A percentile compares a stretch with the other conserved stretches of the same genome.
These are phyloP conservation scores for Fusarium robinianum DNA, from an alignment of 2,329 filamentous ascomycete species.

Conservation along the genomic window DNA sequence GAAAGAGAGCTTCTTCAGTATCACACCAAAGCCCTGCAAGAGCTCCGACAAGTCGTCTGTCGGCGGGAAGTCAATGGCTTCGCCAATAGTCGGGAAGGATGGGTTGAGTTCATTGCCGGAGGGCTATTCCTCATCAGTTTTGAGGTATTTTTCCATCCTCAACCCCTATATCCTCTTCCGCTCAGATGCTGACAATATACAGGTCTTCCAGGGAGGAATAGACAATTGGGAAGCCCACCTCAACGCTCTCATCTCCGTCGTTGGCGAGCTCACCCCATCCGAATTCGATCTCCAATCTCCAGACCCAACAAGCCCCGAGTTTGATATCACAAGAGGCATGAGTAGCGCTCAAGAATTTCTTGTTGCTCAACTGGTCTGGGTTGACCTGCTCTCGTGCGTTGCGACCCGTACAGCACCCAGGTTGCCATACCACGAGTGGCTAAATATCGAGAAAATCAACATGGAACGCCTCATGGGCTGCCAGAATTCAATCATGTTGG, in stretches of 20 bases:
- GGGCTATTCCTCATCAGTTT: constrained; percentile 36
- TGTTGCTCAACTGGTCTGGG: constrained; percentile 27
- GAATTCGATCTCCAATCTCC: constrained; percentile 2
- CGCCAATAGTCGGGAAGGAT: constrained; percentile 21
- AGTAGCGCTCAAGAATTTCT: constrained; percentile 27
- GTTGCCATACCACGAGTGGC: constrained; percentile 17
- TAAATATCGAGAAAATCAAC: constrained; percentile 12
- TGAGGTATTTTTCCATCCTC: constrained; percentile 18
- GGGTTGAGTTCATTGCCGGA: constrained; percentile 34
- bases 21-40: constrained; percentile 35
- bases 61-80: constrained; percentile 14
- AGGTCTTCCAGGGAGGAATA: constrained; percentile 29
- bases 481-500: constrained; percentile 22
- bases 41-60: constrained; percentile 27
- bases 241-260: constrained; percentile 20
- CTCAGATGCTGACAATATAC: background rate
- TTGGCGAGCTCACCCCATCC: constrained; percentile 9
- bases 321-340: constrained; percentile 18
- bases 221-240: constrained; percentile 30
- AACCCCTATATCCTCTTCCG: background rate
- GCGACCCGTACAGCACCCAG: constrained; percentile 14
- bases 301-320: constrained; percentile 3
- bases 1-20: constrained; percentile 30
- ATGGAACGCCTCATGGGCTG: constrained; percentile 31
- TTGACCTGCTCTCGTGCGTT: constrained; percentile 24